These are phyloP conservation scores for Xerocomellus chrysenteron DNA, from an alignment of 768 basidiomycete genomes.

Conservation along the genomic window DNA sequence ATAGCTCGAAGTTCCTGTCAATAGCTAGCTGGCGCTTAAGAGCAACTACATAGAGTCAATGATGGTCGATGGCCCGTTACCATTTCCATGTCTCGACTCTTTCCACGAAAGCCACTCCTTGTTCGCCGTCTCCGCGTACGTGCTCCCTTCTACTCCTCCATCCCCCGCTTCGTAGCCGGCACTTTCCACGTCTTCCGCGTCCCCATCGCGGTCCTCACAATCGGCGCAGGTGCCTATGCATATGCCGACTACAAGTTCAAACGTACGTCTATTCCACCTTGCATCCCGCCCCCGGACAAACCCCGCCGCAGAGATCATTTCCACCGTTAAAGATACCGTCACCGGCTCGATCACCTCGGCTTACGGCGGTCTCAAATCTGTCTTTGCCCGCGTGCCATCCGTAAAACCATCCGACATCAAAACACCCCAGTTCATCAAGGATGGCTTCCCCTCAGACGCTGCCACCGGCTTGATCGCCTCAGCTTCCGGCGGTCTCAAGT, in stretches of 20 bases:
- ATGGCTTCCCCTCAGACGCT: slow-evolving; percentile 56
- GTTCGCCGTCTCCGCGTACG: slow-evolving; percentile 71
- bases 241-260: slow-evolving; percentile 98
- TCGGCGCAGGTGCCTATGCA: slow-evolving; percentile 87
- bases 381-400: slow-evolving; percentile 58
- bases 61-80: too few relatives aligned
- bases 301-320: slow-evolving; percentile 44
- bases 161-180: slow-evolving; percentile 72
- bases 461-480: slow-evolving; percentile 61
- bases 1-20: too few relatives aligned
- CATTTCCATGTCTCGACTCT: too few relatives aligned
- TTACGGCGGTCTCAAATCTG: slow-evolving; percentile 61
- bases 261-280: slow-evolving; percentile 47
- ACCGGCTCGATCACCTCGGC: slow-evolving; percentile 66
- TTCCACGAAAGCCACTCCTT: slow-evolving; percentile 4
- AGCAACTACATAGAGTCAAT: too few relatives aligned
- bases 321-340: slow-evolving; percentile 43
- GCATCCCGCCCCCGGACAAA: background rate
- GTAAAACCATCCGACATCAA: slow-evolving; percentile 58
- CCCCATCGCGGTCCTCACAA: slow-evolving; percentile 83
- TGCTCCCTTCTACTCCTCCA: slow-evolving; percentile 80
- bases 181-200: slow-evolving; percentile 74
- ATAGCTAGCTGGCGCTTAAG: too few relatives aligned
- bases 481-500: slow-evolving; percentile 67
- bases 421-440: slow-evolving; percentile 66